Evolutionary conservation across 805 yeast genomes (phyloP), one percentile per base, ranked within the genome.

Genomic region (Schwanniomyces pseudopolymorphus): DNA sequence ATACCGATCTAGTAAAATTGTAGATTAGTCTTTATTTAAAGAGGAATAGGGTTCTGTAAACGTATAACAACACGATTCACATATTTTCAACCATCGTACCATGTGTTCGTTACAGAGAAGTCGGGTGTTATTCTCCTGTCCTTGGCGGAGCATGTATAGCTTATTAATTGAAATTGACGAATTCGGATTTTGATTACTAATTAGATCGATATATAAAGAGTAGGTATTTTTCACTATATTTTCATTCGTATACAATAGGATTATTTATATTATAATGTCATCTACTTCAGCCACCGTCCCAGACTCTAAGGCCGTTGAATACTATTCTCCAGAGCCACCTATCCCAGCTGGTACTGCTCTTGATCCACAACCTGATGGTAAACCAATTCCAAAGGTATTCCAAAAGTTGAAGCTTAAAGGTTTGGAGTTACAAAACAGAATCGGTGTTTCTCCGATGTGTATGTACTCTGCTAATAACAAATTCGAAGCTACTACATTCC

Each of bases 391-490:
- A 2, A 54, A 48, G 39, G 54, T 74, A 9, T 79, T 79, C 57
- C 57, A 62, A 31, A 81, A 82, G 0, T 52, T 79, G 39, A 65
- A 59, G 14, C 66, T 79, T 45, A 64, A 70, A 21, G 63, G 59
- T n/a, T 39, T 73, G 42, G 58, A 63, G 1, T 57, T 81, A 17
- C 72, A 68, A 11, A 82, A 82, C 58, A 65, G 86, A 49, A 57
- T 80, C 24, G 81, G 81, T 42, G 79, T 80, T 17, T 71, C 84
- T 0, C 83, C 83, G 39, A 77, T 79, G 82, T 76, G 83, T 56
- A 74, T 67, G 41, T 79, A 79, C 57, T 72, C 82, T 5, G 71
- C 77, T 2, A 52, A 58, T 2, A 51, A 52, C 20, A 61, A 77
- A 40, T 74, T 74, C 2, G 57, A 60, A 13, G 67, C 72, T 0